Evolutionary conservation across 2,329 filamentous ascomycete genomes (phyloP).

Genomic region (Aspergillus tubingensis): DNA sequence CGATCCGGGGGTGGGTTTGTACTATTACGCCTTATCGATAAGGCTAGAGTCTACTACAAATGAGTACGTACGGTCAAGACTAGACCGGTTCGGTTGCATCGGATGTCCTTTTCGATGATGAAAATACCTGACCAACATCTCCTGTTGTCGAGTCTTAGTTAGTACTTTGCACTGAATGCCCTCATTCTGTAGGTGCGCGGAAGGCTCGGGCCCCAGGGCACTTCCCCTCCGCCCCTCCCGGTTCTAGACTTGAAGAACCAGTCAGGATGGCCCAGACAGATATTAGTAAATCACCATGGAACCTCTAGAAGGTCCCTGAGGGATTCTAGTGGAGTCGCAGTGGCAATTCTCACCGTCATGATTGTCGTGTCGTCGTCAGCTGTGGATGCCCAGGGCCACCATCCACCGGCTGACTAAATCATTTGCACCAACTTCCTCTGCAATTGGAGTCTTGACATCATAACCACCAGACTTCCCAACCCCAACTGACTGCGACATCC

Average conservation of each 20-base stretch:
- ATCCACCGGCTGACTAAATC: constrained; percentile 5
- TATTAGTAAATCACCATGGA: not conserved
- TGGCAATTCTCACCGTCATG: constrained; percentile 4
- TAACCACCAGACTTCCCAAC: not conserved
- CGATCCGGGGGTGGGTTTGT: constrained; percentile 28
- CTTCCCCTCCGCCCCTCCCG: not conserved
- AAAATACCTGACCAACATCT: constrained; percentile 2
- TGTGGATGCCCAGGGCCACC: not conserved
- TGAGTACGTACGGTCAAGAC: not conserved
- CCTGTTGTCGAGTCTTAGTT: too few relatives aligned
- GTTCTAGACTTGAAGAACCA: constrained; percentile 5
- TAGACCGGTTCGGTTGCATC: constrained; percentile 25
- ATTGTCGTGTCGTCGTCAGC: constrained; percentile 8
- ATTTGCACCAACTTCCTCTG: not conserved
- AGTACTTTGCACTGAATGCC: not conserved
- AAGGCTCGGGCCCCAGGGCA: not conserved
- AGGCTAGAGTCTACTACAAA: not conserved
- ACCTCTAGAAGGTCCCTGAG: not conserved
- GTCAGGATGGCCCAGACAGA: not conserved
- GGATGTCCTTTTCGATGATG: constrained; percentile 17
- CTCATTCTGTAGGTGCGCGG: not conserved
- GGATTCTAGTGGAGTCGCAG: not conserved
- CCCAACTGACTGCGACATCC: not conserved
- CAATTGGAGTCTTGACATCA: constrained; percentile 1
- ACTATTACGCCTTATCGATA: constrained; percentile 27